Percentiles rank a stretch among this genome's conserved stretches.
These are phyloP conservation scores for Theobroma grandiflorum DNA, from an alignment of 441 rosid genomes.

Conservation along the genomic window DNA sequence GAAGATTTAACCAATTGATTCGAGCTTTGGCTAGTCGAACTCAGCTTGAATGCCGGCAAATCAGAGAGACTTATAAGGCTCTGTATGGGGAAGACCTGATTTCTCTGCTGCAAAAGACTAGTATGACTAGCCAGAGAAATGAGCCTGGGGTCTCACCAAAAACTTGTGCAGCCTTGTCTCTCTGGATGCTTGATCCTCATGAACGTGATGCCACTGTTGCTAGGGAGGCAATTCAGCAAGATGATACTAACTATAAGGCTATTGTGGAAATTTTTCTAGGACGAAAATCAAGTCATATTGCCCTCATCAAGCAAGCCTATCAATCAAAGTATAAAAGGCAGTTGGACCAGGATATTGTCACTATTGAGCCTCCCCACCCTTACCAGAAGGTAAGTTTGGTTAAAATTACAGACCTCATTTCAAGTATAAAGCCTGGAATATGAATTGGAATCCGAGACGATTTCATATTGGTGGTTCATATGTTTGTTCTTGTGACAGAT, in stretches of 20 bases:
- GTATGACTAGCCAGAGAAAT: conserved; percentile 13
- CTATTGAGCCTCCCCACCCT: conserved; percentile 67
- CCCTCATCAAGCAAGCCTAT: conserved; percentile 59
- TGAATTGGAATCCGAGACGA: not conserved
- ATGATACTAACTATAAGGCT: conserved; percentile 43
- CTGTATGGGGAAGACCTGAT: conserved; percentile 55
- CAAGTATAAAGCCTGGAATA: not conserved
- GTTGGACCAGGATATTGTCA: conserved; percentile 62
- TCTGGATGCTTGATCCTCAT: conserved; percentile 56
- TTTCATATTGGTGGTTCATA: not conserved
- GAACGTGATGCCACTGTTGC: conserved; percentile 63
- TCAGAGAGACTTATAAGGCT: conserved; percentile 45
- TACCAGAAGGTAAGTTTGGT: conserved; percentile 55
- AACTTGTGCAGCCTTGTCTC: conserved; percentile 37
- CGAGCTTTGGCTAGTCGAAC: conserved; percentile 42
- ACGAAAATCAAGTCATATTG: conserved; percentile 65
- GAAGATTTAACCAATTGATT: conserved; percentile 35
- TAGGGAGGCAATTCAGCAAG: conserved; percentile 53
- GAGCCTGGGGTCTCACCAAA: conserved; percentile 30
- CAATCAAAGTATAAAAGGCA: conserved; percentile 49
- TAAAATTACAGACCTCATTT: not conserved
- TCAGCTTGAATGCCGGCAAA: conserved; percentile 44
- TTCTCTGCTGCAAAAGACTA: conserved; percentile 30
- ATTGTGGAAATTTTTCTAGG: conserved; percentile 66
- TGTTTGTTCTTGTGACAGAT: conserved; percentile 40